Conservation (phyloP, 441 rosid genomes). For the Omphalea diandra region DNA sequence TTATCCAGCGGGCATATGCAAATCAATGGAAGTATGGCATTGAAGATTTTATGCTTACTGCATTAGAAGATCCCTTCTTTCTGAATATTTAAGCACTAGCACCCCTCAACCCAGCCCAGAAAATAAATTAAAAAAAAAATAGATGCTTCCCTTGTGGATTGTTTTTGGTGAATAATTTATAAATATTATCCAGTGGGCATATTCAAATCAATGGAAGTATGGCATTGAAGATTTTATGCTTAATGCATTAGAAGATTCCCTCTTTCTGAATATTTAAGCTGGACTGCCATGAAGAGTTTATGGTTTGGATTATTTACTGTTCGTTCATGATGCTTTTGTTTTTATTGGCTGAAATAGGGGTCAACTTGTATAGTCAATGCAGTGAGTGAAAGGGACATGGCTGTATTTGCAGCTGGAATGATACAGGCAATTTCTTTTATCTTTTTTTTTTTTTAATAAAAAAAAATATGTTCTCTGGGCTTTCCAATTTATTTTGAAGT, state of each 20-base stretch:
- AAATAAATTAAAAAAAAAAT: neutral
- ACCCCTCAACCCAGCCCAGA: neutral
- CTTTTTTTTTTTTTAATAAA: constrained; percentile 12
- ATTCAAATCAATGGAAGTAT: neutral
- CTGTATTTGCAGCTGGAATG: constrained; percentile 96
- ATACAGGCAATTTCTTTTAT: constrained; percentile 55
- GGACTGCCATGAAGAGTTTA: neutral
- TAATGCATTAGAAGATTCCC: neutral
- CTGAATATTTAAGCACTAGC: neutral
- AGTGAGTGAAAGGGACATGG: constrained; percentile 93
- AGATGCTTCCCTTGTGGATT: neutral
- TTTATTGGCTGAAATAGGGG: constrained; percentile 52
- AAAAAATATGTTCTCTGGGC: constrained; percentile 10
- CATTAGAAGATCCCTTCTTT: neutral
- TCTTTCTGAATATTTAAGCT: neutral
- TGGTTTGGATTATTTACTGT: constrained; percentile 6
- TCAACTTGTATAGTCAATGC: constrained; percentile 93
- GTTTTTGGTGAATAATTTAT: neutral
- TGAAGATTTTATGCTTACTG: neutral
- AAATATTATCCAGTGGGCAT: no score
- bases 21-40: neutral
- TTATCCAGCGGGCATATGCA: neutral
- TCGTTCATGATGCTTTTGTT: constrained; percentile 22
- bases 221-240: neutral
- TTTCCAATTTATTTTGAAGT: constrained; percentile 11